Evolutionary conservation across 805 yeast genomes (phyloP), one percentile per base, ranked within the genome.

Genomic region (Candida alai): DNA sequence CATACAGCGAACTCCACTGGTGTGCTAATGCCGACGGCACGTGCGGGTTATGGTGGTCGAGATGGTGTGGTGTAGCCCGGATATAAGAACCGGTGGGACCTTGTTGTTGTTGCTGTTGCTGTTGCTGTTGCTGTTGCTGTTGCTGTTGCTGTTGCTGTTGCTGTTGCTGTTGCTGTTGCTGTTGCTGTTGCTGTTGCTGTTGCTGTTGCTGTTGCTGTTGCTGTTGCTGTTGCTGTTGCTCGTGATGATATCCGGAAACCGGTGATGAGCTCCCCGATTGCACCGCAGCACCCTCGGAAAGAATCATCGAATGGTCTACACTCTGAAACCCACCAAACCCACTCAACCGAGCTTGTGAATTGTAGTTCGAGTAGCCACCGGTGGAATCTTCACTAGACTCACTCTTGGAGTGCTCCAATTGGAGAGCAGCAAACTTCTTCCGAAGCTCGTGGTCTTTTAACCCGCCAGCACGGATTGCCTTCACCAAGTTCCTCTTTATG

Each of bases 401-500:
- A 33, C 57, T 52, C 27, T 51, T 40, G 4, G 54, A 44, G 10
- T 40, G 48, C 30, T 58, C 64, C 42, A 58, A 33, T 24, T 48
- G 50, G 22, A 37, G 32, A 14, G 43, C 47, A 5, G 49, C 40
- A 21, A 57, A 43, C 13, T 42, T 50, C 24, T 40, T 44, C 26
- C 49, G 29, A 3, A 51, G 41, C 15, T 55, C 60, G 2, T 37
- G 34, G 30, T 54, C 59, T 28, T 51, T 42, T 28, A 40, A 14
- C 12, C 52, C 53, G 4, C 58, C 57, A 3, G 56, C 51, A 7
- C 43, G 49, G 24, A 61, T 52, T 1, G 74, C 78, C 30, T 65
- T 66, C 4, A 70, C 58, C 4, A 79, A 48, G 17, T 74, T 70
- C 38, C 66, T 70, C 45, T 67, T 75, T 27, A 86, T 67, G 35